phyloP scores from a whole-genome alignment of 2,329 filamentous ascomycete genomes.

The Akanthomyces muscarius region DNA sequence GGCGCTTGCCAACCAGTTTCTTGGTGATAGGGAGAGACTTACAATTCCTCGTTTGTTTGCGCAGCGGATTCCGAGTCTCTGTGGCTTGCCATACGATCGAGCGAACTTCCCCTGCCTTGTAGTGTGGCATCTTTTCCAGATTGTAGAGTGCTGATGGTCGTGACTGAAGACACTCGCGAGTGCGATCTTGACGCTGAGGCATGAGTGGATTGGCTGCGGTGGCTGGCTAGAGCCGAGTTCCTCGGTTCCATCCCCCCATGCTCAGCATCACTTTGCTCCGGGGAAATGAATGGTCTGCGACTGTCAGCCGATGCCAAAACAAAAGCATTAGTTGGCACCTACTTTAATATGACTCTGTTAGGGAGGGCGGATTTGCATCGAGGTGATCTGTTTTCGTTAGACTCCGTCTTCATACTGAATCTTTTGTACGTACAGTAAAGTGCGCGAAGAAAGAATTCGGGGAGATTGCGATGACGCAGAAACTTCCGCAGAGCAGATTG shows the following conservation, averaged over 20 bases:
- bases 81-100: slow-evolving; percentile 3
- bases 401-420: background rate
- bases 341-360: slow-evolving; percentile 11
- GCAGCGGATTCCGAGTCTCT: background rate
- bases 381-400: slow-evolving; percentile 9
- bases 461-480: slow-evolving; percentile 5
- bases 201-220: slow-evolving; percentile 49
- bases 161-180: slow-evolving; percentile 52
- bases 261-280: slow-evolving; percentile 20
- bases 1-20: background rate
- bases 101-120: slow-evolving; percentile 3
- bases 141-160: slow-evolving; percentile 44
- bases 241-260: slow-evolving; percentile 28
- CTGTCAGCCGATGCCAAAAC: slow-evolving; percentile 1
- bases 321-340: background rate
- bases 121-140: slow-evolving; percentile 21
- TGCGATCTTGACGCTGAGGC: slow-evolving; percentile 44
- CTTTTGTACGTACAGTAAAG: background rate
- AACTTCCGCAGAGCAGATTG: slow-evolving; percentile 9
- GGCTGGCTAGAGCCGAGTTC: slow-evolving; percentile 43
- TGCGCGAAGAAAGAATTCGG: background rate
- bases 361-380: background rate
- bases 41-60: background rate
- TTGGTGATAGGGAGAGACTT: background rate
- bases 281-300: slow-evolving; percentile 31